These are phyloP conservation scores for Beauveria pseudobassiana DNA, from an alignment of 2,329 filamentous ascomycete species.

Conservation along the genomic window DNA sequence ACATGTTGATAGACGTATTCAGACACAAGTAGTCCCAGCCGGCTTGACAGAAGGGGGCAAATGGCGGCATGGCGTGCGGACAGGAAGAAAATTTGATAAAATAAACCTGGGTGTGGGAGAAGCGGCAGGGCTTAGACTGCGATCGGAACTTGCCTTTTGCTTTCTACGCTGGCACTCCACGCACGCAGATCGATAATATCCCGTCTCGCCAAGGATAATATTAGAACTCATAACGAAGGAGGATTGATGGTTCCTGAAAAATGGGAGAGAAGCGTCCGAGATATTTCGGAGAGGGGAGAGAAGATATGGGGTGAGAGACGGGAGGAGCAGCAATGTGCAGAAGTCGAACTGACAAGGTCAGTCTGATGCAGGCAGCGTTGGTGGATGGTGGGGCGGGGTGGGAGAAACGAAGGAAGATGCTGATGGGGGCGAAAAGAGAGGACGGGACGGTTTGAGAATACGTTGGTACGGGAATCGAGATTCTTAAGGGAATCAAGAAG, in stretches of 20 bases:
- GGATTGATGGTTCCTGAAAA: neutral
- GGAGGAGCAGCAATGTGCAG: neutral
- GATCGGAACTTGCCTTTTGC: constrained; percentile 25
- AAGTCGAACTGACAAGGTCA: neutral
- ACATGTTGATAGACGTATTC: no score
- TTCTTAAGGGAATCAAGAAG: no score
- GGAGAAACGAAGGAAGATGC: no score
- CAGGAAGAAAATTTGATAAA: neutral
- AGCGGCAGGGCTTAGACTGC: neutral
- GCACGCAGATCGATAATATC: constrained; percentile 29
- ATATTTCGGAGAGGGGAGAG: constrained; percentile 6
- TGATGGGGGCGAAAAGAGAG: no score
- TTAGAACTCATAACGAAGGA: constrained; percentile 10
- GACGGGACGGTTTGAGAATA: no score
- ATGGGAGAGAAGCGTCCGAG: neutral
- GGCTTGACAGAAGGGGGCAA: neutral
- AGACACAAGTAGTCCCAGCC: neutral
- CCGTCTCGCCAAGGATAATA: constrained; percentile 11
- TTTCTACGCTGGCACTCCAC: constrained; percentile 35
- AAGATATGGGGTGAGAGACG: neutral
- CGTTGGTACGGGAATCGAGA: no score
- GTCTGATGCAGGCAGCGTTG: neutral
- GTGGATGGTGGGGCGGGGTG: no score
- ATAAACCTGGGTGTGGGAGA: neutral
- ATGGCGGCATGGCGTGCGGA: no score